phyloP scores from a whole-genome alignment of 352 stramenopile species.

The Pelagophyceae sp. region DNA sequence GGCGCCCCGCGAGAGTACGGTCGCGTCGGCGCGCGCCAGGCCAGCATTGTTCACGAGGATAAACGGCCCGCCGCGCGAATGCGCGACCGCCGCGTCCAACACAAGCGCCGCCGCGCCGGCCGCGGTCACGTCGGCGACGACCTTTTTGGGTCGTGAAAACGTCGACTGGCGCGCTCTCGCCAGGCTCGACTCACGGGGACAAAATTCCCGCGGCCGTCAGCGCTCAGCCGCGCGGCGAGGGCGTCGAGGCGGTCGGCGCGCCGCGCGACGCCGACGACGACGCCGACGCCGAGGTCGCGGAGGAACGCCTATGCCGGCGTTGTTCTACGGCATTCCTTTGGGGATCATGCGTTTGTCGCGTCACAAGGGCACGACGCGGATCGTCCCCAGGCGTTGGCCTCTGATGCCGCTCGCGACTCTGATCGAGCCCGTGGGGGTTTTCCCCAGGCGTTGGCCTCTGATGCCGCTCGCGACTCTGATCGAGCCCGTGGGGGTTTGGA shows the following conservation, averaged over 20 bases:
- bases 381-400: too few relatives aligned
- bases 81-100: background rate
- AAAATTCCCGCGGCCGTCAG: background rate
- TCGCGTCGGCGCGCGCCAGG: background rate
- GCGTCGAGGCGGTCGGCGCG: background rate
- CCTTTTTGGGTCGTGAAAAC: too few relatives aligned
- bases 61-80: background rate
- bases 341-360: too few relatives aligned
- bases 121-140: background rate
- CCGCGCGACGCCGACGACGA: constrained; percentile 11
- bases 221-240: background rate
- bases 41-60: constrained; percentile 16
- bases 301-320: too few relatives aligned
- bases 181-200: background rate
- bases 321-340: too few relatives aligned
- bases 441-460: too few relatives aligned
- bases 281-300: too few relatives aligned
- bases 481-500: too few relatives aligned
- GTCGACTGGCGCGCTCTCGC: background rate
- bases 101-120: background rate
- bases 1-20: background rate
- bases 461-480: too few relatives aligned
- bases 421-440: too few relatives aligned
- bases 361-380: too few relatives aligned
- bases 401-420: too few relatives aligned